Base-by-base conservation (phyloP, 2,329 filamentous ascomycete genomes). In the Botrytis medusae region DNA sequence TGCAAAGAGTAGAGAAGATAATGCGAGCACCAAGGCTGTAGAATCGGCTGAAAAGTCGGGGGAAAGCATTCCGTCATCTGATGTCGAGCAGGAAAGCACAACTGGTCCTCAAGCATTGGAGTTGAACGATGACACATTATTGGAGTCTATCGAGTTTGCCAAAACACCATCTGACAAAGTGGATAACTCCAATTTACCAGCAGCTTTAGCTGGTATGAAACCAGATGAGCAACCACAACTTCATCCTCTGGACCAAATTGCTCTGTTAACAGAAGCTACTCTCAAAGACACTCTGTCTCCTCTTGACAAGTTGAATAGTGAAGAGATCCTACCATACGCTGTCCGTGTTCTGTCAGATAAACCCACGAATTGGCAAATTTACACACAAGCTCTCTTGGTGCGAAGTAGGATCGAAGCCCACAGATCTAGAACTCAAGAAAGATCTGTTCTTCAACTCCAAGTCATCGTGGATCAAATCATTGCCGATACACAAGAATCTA, bases 341-440 rank as follows among this genome's bases (percentile, higher is more conserved):
- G 92, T 91, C 2, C 90, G 96, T 59, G 96, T 98, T 0, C 86
- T 99, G 1, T 89, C 92, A 14, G 94, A 96, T 74, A 95, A 95
- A 77, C 92, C 92, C 63, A 95, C 94, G 0, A 99, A 98, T 82
- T 99, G 96, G 96, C 96, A 98, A 81, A 91, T 98, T 48, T 98
- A 98, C 81, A 98, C 96, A 0, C 95, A 98, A 80, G 96, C 94
- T 0, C 85, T 99, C 14, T 86, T 99, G 0, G 93, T 98, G 2
- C 89, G 96, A 62, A 97, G 93, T 74, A 88, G 96, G 25, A 95
- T 98, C 72, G 96, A 99, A 82, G 87, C 95, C 0, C 95, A 97
- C 82, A 89, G 90, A 71, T 93, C 95, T 71, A 88, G 95, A 72
- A 99, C 96, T 0, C 87, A 97, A 54, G 96, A 99, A 83, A 87